Conservation (phyloP, 2,329 filamentous ascomycete species). For the Plectosphaerella plurivora region DNA sequence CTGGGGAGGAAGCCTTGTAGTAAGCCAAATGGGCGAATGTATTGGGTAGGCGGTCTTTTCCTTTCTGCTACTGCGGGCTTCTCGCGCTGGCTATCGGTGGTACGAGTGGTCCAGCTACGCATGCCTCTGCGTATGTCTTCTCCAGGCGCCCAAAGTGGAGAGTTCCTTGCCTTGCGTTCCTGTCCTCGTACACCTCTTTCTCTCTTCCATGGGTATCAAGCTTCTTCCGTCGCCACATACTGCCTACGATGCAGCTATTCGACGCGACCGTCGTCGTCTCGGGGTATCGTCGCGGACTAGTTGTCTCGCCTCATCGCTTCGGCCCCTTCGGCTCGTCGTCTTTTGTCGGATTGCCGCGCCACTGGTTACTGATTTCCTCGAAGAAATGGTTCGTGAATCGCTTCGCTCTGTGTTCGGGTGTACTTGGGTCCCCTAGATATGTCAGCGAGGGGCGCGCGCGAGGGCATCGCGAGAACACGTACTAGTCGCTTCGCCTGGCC, state of each 20-base stretch:
- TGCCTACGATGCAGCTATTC: neutral
- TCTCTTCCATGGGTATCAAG: neutral
- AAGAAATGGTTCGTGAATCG: constrained; percentile 34
- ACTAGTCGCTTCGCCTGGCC: constrained; percentile 49
- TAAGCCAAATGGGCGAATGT: too few species aligned
- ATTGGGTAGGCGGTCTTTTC: too few species aligned
- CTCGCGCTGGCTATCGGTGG: too few species aligned
- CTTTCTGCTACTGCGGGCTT: too few species aligned
- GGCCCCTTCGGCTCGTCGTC: constrained; percentile 10
- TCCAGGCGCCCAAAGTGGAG: too few species aligned
- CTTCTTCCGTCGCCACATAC: neutral
- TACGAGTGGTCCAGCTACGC: too few species aligned
- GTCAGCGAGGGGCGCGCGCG: neutral
- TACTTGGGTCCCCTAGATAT: neutral
- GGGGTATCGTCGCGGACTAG: neutral
- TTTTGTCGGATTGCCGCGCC: constrained; percentile 38
- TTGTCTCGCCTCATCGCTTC: neutral
- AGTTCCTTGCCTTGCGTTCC: neutral
- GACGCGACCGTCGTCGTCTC: neutral
- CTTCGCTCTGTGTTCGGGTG: neutral
- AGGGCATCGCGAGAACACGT: constrained; percentile 4
- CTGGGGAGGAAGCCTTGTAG: too few species aligned
- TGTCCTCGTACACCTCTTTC: neutral
- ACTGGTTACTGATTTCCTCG: constrained; percentile 47
- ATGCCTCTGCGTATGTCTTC: too few species aligned